Conservation (phyloP, 306 rosid genomes). For the Sicyos edulis region DNA sequence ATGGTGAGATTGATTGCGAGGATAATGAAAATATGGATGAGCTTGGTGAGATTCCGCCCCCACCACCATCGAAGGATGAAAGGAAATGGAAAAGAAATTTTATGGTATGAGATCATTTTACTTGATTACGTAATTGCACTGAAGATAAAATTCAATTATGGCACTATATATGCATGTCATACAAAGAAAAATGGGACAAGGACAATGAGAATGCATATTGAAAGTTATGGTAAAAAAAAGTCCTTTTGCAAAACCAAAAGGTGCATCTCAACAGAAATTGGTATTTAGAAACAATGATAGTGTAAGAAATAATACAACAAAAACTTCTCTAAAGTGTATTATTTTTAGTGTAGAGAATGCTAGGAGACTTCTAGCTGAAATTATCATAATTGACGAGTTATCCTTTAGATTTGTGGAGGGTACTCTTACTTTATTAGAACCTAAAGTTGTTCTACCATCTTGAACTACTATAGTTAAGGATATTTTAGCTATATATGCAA, state of each 20-base stretch:
- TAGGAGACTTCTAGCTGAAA: background rate
- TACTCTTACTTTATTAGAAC: background rate
- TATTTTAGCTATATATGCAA: background rate
- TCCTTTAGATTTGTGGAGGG: background rate
- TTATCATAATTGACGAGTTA: too few species aligned
- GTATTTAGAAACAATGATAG: too few species aligned
- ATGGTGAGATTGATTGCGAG: too few species aligned
- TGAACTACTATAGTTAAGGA: background rate
- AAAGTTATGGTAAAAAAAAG: background rate
- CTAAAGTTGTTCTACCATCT: background rate
- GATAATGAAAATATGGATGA: too few species aligned
- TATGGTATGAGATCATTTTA: too few species aligned
- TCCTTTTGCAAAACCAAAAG: too few species aligned
- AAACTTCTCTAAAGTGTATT: background rate
- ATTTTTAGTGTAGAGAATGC: background rate
- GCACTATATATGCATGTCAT: background rate
- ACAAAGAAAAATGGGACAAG: background rate
- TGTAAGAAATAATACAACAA: too few species aligned
- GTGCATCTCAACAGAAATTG: too few species aligned
- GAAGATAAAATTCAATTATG: background rate
- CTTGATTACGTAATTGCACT: too few species aligned
- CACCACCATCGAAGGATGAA: too few species aligned
- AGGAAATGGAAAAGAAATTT: too few species aligned
- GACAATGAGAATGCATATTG: background rate
- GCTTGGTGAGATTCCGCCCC: too few species aligned